Evolutionary conservation across 306 rosid species (phyloP), one percentile per base, ranked within the genome.

Genomic region (Prosopis cineraria): DNA sequence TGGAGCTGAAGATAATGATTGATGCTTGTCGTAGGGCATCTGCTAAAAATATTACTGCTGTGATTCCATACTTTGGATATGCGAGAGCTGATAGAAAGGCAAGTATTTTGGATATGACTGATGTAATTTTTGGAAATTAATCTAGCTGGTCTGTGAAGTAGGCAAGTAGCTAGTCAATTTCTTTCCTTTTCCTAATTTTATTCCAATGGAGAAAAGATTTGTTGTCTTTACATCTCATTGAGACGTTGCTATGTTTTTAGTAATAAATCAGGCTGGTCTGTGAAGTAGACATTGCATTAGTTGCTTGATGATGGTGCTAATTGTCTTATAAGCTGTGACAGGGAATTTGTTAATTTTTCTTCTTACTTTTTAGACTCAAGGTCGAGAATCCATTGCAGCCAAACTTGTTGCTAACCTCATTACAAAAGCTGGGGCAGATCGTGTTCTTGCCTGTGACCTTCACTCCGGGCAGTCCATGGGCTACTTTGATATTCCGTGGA

Each of bases 401-500:
- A 95, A 95, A 82, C 91, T 95, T 85, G 98, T 88, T 78, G 92
- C 99, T 17, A 95, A 95, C 82, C 91, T 95, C 62, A 88, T 95
- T 77, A 95, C 99, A 20, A 88, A 89, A 84, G 99, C 99, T 67
- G 99, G 99, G 76, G 99, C 99, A 25, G 90, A 91, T 59, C 96
- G 99, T 62, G 97, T 95, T 78, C 99, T 95, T 72, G 97, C 98
- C 84, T 93, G 99, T 70, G 99, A 95, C 84, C 96, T 95, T 86
- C 99, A 95, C 82, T 95, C 99, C 9, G 99, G 99, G 84, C 99
- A 95, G 83, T 88, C 99, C 70, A 83, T 95, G 91, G 99, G 99
- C 62, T 95, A 95, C 86, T 95, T 95, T 86, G 99, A 95, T 84
- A 95, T 95, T 85, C 91, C 99, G 98, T 95, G 78, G 99, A 95